A percentile compares a stretch with the other conserved stretches of the same genome.
Conservation (phyloP, 257 asterid genomes). For the Capsicum rhomboideum region DNA sequence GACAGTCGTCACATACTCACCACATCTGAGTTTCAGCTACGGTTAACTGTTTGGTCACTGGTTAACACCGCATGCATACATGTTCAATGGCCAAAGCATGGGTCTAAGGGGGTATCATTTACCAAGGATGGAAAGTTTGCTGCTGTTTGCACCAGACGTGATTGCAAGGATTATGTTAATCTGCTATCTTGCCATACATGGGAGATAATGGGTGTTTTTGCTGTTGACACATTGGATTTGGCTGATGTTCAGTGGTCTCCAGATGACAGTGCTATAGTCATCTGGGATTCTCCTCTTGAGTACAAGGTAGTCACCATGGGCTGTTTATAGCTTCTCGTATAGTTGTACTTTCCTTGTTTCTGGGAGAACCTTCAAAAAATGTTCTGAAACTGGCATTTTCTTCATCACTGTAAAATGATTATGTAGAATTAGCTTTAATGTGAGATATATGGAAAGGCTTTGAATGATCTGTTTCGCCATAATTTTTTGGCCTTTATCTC, state of each 20-base stretch:
- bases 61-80: slow-evolving; percentile 92
- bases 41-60: slow-evolving; percentile 94
- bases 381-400: background rate
- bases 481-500: background rate
- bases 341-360: background rate
- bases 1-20: slow-evolving; percentile 99
- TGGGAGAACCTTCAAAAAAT: background rate
- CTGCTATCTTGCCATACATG: slow-evolving; percentile 80
- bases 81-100: slow-evolving; percentile 95
- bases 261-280: slow-evolving; percentile 92
- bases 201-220: slow-evolving; percentile 94
- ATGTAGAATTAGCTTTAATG: background rate
- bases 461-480: background rate
- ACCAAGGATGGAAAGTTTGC: slow-evolving; percentile 95
- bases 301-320: slow-evolving; percentile 56
- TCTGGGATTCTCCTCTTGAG: slow-evolving; percentile 96
- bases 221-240: slow-evolving; percentile 94
- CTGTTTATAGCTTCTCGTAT: background rate
- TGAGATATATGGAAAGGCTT: background rate
- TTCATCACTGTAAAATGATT: background rate
- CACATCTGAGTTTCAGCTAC: slow-evolving; percentile 86
- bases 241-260: slow-evolving; percentile 97
- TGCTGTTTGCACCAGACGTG: slow-evolving; percentile 96
- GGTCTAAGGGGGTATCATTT: slow-evolving; percentile 91
- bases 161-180: slow-evolving; percentile 95